Conservation (phyloP, 495 filamentous ascomycete species). For the Penicillium lagena region DNA sequence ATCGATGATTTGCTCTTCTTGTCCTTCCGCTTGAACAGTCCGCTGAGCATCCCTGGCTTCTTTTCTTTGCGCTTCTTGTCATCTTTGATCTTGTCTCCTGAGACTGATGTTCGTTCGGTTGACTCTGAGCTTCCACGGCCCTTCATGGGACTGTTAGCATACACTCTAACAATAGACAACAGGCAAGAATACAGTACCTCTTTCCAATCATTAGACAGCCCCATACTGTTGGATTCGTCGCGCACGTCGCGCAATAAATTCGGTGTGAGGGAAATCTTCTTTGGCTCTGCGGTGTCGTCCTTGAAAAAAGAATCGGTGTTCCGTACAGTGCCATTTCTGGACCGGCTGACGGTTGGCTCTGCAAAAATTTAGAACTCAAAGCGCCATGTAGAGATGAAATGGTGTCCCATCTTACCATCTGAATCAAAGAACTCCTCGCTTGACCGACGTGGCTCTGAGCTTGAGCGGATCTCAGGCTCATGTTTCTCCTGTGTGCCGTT, state of each 20-base stretch:
- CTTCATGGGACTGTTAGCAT: slow-evolving; percentile 45
- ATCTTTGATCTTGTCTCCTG: slow-evolving; percentile 56
- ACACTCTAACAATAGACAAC: not conserved
- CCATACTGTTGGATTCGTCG: slow-evolving; percentile 54
- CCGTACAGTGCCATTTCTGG: slow-evolving; percentile 76
- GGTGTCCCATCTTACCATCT: slow-evolving; percentile 23
- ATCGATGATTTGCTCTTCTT: slow-evolving; percentile 63
- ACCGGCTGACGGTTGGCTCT: slow-evolving; percentile 58
- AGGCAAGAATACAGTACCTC: slow-evolving; percentile 43
- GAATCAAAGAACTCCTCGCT: slow-evolving; percentile 63
- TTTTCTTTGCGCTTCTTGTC: slow-evolving; percentile 89
- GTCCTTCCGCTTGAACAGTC: slow-evolving; percentile 91
- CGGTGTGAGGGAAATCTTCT: slow-evolving; percentile 95
- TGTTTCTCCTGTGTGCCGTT: slow-evolving; percentile 15
- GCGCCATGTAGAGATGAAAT: not conserved
- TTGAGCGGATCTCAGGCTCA: slow-evolving; percentile 19
- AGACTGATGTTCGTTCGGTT: slow-evolving; percentile 44
- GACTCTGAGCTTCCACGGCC: slow-evolving; percentile 41
- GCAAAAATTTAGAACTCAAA: slow-evolving; percentile 6
- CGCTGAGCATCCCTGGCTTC: slow-evolving; percentile 85
- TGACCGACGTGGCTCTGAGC: slow-evolving; percentile 38
- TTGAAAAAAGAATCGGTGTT: slow-evolving; percentile 96
- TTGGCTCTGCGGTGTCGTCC: slow-evolving; percentile 88
- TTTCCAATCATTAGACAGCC: slow-evolving; percentile 56
- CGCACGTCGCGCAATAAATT: slow-evolving; percentile 91